Evolutionary conservation across 805 yeast species (phyloP).

Genomic region (Cyberlindnera maritima): DNA sequence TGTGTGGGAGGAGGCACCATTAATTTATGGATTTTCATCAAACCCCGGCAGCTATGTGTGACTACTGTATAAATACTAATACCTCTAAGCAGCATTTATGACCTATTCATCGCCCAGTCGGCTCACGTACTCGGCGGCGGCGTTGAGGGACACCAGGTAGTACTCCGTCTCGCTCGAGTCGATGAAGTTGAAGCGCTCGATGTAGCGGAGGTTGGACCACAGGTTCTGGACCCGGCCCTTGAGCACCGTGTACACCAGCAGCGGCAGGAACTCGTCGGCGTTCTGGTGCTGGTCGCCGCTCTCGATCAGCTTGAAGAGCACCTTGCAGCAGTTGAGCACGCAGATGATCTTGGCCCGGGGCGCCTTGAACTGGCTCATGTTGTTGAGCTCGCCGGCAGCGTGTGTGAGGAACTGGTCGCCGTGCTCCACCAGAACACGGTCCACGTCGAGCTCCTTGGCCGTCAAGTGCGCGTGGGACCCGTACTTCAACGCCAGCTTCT

Average conservation of each 20-base stretch:
- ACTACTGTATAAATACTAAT: no score
- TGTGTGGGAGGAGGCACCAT: neutral
- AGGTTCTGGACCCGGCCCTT: constrained; percentile 63
- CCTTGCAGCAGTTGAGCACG: constrained; percentile 86
- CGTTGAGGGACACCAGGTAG: constrained; percentile 85
- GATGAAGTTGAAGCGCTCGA: constrained; percentile 77
- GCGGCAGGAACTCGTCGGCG: constrained; percentile 93
- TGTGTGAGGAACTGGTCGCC: constrained; percentile 56
- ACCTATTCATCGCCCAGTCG: constrained; percentile 34
- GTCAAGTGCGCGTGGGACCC: constrained; percentile 60
- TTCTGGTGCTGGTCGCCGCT: constrained; percentile 64
- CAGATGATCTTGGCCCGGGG: constrained; percentile 95
- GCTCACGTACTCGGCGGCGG: constrained; percentile 79
- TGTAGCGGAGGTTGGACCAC: constrained; percentile 78
- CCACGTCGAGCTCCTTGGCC: constrained; percentile 77
- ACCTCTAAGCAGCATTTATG: neutral
- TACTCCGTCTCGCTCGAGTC: constrained; percentile 88
- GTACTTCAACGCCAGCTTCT: constrained; percentile 45
- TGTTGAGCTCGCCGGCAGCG: constrained; percentile 72
- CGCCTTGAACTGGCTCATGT: constrained; percentile 80
- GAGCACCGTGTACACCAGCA: constrained; percentile 74
- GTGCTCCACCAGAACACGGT: constrained; percentile 43
- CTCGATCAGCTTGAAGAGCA: constrained; percentile 82
- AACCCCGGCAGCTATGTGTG: no score
- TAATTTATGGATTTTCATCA: no score